These are phyloP conservation scores for Marvania coccoides DNA, from an alignment of 139 green algal species.

Conservation along the genomic window DNA sequence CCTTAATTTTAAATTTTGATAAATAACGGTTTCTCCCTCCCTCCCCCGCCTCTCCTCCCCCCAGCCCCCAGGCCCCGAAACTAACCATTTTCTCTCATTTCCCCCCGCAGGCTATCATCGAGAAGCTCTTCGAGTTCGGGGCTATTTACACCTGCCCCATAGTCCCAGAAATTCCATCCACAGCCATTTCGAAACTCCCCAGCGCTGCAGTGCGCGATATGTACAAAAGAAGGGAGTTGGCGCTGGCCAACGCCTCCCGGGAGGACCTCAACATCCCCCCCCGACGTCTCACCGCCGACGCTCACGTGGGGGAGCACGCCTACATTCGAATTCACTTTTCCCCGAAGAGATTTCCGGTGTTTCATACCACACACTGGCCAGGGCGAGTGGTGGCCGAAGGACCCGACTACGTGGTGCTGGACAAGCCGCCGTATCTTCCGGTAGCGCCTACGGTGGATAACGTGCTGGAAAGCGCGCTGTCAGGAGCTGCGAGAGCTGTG, in stretches of 20 bases:
- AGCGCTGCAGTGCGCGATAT: not conserved
- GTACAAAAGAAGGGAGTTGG: not conserved
- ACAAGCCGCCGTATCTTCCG: slow-evolving; percentile 73
- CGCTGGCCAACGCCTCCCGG: not conserved
- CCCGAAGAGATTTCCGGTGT: slow-evolving; percentile 65
- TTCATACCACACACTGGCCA: slow-evolving; percentile 31
- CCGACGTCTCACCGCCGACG: slow-evolving; percentile 4
- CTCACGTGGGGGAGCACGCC: slow-evolving; percentile 3
- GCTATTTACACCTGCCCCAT: slow-evolving; percentile 58
- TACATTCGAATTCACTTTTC: slow-evolving; percentile 71
- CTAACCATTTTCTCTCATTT: not conserved
- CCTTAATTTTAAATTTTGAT: not conserved
- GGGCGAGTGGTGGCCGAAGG: slow-evolving; percentile 34
- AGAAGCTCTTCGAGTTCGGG: slow-evolving; percentile 63
- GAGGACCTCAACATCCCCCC: not conserved
- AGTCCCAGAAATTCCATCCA: slow-evolving; percentile 23
- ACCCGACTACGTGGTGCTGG: slow-evolving; percentile 54
- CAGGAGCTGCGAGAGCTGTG: slow-evolving; percentile 32
- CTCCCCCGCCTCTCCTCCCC: not conserved
- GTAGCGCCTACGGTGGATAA: slow-evolving; percentile 50
- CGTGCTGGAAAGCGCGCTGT: slow-evolving; percentile 19
- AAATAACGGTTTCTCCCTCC: not conserved
- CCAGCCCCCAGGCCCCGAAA: not conserved
- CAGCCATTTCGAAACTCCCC: not conserved
- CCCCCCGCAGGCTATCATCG: slow-evolving; percentile 16